phyloP scores from a whole-genome alignment of 192 early-diverging fungal species.

The Chytriomyces hyalinus region DNA sequence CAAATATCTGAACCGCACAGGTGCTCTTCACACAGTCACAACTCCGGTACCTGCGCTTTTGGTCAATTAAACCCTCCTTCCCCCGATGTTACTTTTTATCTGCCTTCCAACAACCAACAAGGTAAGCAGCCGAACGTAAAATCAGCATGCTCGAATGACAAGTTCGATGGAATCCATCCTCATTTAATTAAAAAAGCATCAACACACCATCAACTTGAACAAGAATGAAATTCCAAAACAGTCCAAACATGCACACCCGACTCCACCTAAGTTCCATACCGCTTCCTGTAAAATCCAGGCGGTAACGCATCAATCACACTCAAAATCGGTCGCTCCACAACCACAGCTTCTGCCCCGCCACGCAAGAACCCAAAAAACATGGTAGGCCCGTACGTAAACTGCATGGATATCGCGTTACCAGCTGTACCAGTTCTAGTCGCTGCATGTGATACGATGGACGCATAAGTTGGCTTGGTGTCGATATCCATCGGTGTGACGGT shows the following conservation, averaged over 20 bases:
- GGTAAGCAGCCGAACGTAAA: neutral
- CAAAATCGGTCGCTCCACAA: slow-evolving; percentile 87
- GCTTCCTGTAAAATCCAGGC: slow-evolving; percentile 79
- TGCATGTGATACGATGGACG: slow-evolving; percentile 9
- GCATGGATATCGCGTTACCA: slow-evolving; percentile 58
- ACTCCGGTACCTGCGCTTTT: too few species aligned
- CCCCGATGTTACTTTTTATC: neutral
- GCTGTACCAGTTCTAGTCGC: neutral
- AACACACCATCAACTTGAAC: neutral
- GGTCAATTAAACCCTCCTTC: too few species aligned
- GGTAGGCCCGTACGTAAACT: slow-evolving; percentile 82
- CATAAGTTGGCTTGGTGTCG: slow-evolving; percentile 15
- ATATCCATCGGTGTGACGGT: neutral
- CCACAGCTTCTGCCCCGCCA: slow-evolving; percentile 72
- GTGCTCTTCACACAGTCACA: too few species aligned
- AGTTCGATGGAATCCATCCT: neutral
- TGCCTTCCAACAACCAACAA: neutral
- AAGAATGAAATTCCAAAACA: neutral
- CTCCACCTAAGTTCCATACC: slow-evolving; percentile 73
- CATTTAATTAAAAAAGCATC: neutral
- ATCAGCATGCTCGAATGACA: neutral
- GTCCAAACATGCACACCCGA: neutral
- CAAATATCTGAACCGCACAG: too few species aligned
- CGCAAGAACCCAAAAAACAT: slow-evolving; percentile 79
- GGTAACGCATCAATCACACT: slow-evolving; percentile 79